Conservation (phyloP, 2,329 filamentous ascomycete species). For the Colletotrichum caudatum region DNA sequence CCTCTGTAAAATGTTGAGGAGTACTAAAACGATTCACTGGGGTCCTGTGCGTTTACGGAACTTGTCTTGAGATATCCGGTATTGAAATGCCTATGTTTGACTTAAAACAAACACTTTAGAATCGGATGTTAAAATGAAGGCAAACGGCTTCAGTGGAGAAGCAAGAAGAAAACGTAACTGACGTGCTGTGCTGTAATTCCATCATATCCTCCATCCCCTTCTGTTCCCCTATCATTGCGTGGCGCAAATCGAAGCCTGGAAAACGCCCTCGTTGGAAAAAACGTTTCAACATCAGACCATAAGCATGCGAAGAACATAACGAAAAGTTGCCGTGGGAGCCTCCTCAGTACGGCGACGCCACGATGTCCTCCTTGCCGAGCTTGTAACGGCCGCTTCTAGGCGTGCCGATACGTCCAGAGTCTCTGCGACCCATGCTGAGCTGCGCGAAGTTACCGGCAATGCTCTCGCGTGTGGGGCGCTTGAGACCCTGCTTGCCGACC, state of each 20-base stretch:
- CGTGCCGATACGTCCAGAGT: constrained; percentile 64
- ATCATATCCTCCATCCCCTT: constrained; percentile 1
- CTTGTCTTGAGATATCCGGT: constrained; percentile 22
- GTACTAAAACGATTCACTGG: not conserved
- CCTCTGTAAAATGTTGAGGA: not conserved
- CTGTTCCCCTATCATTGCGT: constrained; percentile 8
- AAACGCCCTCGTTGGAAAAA: constrained; percentile 9
- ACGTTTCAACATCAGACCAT: constrained; percentile 17
- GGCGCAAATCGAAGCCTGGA: constrained; percentile 4
- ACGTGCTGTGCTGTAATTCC: constrained; percentile 23
- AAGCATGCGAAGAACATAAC: constrained; percentile 15
- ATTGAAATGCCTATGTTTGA: not conserved
- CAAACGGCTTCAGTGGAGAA: not conserved
- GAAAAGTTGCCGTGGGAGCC: not conserved
- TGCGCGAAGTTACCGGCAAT: constrained; percentile 73
- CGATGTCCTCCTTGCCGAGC: constrained; percentile 84
- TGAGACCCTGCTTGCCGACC: constrained; percentile 87
- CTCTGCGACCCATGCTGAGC: constrained; percentile 62
- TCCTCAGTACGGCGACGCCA: constrained; percentile 73
- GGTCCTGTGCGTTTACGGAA: not conserved
- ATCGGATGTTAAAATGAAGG: not conserved
- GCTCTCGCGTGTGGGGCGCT: constrained; percentile 91
- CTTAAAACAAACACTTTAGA: constrained; percentile 2
- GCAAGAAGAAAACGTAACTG: not conserved
- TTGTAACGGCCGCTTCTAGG: constrained; percentile 74